Percentiles rank a stretch among this genome's conserved stretches.
Conservation (phyloP, 2,329 filamentous ascomycete species). For the Daldinia sp. region DNA sequence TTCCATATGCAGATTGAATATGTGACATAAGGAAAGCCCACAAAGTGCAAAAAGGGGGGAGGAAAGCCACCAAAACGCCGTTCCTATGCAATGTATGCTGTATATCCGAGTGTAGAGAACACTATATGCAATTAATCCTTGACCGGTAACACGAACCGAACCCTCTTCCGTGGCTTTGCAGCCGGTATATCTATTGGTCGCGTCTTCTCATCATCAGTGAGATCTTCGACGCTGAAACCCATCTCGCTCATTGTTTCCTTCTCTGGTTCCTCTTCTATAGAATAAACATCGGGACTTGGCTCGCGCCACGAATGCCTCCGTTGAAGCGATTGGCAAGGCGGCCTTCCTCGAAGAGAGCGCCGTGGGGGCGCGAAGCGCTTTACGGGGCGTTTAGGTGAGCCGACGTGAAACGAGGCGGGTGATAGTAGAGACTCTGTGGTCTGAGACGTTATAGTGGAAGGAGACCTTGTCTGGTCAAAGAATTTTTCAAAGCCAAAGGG, state of each 20-base stretch:
- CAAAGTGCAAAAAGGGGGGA: slow-evolving; percentile 19
- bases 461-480: slow-evolving; percentile 48
- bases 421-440: slow-evolving; percentile 47
- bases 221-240: slow-evolving; percentile 47
- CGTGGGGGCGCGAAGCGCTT: slow-evolving; percentile 47
- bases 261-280: slow-evolving; percentile 67
- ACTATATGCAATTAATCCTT: slow-evolving; percentile 46
- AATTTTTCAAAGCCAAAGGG: slow-evolving; percentile 55
- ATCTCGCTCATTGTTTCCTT: slow-evolving; percentile 59
- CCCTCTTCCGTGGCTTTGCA: slow-evolving; percentile 64
- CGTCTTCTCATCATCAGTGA: slow-evolving; percentile 43
- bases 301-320: slow-evolving; percentile 63
- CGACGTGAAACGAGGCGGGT: slow-evolving; percentile 46
- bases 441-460: slow-evolving; percentile 46
- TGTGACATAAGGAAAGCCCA: slow-evolving; percentile 11
- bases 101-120: slow-evolving; percentile 14
- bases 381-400: slow-evolving; percentile 41
- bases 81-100: slow-evolving; percentile 28
- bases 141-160: slow-evolving; percentile 62
- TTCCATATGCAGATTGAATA: slow-evolving; percentile 22
- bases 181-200: slow-evolving; percentile 52
- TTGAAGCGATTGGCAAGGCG: slow-evolving; percentile 48
- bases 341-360: slow-evolving; percentile 46
- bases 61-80: slow-evolving; percentile 23
- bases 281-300: slow-evolving; percentile 67